These are phyloP conservation scores for Phytopythium boreale DNA, from an alignment of 352 stramenopile genomes.

Conservation along the genomic window DNA sequence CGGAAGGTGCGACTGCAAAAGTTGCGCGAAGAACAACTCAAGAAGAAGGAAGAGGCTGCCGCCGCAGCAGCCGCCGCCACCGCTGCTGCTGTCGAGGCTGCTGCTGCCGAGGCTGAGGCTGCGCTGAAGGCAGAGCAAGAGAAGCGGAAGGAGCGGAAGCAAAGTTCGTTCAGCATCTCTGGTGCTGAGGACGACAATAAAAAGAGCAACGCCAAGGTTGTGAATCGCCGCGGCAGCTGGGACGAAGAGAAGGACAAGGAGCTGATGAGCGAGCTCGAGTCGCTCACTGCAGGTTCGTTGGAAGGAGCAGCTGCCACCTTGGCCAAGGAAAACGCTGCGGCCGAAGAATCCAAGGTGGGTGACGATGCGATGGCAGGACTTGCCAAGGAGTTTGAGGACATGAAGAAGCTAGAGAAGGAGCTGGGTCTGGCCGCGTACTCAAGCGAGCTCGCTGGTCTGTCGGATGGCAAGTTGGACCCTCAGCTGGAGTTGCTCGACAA, in stretches of 20 bases:
- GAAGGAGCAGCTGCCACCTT: constrained; percentile 35
- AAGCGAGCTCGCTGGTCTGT: constrained; percentile 35
- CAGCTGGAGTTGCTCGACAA: constrained; percentile 72
- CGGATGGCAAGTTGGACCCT: constrained; percentile 52
- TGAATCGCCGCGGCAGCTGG: constrained; percentile 74
- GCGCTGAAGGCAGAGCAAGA: constrained; percentile 34
- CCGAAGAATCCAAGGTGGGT: constrained; percentile 9
- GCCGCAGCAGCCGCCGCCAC: constrained; percentile 47
- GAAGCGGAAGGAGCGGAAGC: constrained; percentile 27
- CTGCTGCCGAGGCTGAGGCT: constrained; percentile 32
- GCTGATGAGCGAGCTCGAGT: constrained; percentile 85
- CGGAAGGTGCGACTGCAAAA: constrained; percentile 72
- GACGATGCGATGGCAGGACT: constrained; percentile 43
- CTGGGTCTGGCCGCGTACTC: constrained; percentile 68
- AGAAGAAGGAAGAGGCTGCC: constrained; percentile 63
- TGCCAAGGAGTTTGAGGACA: constrained; percentile 74
- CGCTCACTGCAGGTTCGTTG: constrained; percentile 57
- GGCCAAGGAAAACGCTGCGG: constrained; percentile 40
- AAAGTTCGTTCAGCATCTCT: constrained; percentile 77
- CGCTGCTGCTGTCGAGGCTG: constrained; percentile 32
- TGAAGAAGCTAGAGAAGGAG: constrained; percentile 82
- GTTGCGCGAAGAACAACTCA: constrained; percentile 62
- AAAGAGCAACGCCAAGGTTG: constrained; percentile 19
- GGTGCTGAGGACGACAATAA: constrained; percentile 60
- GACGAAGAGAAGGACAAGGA: constrained; percentile 85